Percentiles rank a stretch among this genome's conserved stretches.
Conservation (phyloP, 495 filamentous ascomycete species). For the Cercophora samala region DNA sequence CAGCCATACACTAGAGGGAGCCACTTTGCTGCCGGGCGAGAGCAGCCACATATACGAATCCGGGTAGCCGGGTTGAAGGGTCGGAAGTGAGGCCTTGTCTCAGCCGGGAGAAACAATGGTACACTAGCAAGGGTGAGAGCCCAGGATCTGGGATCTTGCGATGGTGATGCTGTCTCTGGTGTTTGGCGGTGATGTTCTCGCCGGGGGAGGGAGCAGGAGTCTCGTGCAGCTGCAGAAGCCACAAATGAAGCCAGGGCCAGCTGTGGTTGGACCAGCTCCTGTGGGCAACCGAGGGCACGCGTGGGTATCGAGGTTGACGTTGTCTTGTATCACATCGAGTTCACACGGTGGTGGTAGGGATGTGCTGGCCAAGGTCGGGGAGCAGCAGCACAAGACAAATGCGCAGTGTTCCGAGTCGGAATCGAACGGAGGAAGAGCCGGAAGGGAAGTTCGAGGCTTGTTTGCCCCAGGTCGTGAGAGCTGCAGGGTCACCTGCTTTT, state of each 20-base stretch:
- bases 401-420: background rate
- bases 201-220: constrained; percentile 12
- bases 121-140: constrained; percentile 4
- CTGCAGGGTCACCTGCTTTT: constrained; percentile 13
- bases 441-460: background rate
- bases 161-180: background rate
- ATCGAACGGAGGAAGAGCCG: constrained; percentile 5
- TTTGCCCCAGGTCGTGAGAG: background rate
- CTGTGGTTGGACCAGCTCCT: constrained; percentile 6
- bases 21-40: constrained; percentile 21
- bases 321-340: constrained; percentile 4
- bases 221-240: constrained; percentile 26
- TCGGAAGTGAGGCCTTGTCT: constrained; percentile 23
- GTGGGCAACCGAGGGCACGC: constrained; percentile 17
- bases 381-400: background rate
- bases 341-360: constrained; percentile 11
- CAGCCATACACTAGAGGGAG: constrained; percentile 17
- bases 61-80: constrained; percentile 29
- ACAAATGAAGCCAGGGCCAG: constrained; percentile 13
- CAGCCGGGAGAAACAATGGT: constrained; percentile 17
- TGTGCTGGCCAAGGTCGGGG: constrained; percentile 5
- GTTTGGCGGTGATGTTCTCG: constrained; percentile 1
- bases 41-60: constrained; percentile 26
- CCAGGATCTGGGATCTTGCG: background rate
- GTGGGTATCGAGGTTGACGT: constrained; percentile 13